phyloP scores from a whole-genome alignment of 371 early-diverging fungal species.

The Funneliformis caledonium region DNA sequence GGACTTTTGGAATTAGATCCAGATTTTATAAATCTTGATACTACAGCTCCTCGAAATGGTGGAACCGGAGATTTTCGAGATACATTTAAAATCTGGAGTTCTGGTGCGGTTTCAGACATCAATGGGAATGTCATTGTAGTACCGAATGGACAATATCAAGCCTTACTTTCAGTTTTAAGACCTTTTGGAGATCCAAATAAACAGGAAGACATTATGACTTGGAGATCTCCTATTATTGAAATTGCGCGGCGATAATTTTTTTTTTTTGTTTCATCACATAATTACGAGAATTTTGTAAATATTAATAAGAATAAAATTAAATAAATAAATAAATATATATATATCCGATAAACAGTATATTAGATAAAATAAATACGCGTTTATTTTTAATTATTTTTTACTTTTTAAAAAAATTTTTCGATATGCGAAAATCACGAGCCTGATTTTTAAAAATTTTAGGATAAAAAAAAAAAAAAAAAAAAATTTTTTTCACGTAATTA shows the following conservation, averaged over 20 bases:
- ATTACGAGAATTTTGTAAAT: too few relatives aligned
- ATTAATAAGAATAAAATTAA: too few relatives aligned
- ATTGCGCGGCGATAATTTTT: not conserved
- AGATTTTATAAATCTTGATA: not conserved
- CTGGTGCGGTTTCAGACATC: not conserved
- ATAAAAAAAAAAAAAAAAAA: too few relatives aligned
- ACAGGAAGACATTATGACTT: constrained; percentile 11
- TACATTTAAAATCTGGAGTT: not conserved
- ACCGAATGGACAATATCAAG: constrained; percentile 16
- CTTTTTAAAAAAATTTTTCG: too few relatives aligned
- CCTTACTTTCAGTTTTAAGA: constrained; percentile 2
- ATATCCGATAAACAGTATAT: too few relatives aligned
- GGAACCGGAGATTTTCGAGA: too few relatives aligned
- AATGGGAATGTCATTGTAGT: constrained; percentile 36
- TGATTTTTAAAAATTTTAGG: too few relatives aligned
- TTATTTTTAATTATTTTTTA: too few relatives aligned
- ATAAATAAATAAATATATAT: too few relatives aligned
- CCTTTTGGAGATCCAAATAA: constrained; percentile 28
- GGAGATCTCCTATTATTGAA: constrained; percentile 23
- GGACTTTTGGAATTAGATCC: not conserved
- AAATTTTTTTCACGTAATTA: not conserved
- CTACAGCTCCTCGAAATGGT: too few relatives aligned
- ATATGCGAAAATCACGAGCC: too few relatives aligned
- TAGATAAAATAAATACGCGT: too few relatives aligned
- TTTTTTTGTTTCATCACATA: not conserved